Base-by-base conservation (phyloP, 345 rosid species). In the Populus ilicifolia region DNA sequence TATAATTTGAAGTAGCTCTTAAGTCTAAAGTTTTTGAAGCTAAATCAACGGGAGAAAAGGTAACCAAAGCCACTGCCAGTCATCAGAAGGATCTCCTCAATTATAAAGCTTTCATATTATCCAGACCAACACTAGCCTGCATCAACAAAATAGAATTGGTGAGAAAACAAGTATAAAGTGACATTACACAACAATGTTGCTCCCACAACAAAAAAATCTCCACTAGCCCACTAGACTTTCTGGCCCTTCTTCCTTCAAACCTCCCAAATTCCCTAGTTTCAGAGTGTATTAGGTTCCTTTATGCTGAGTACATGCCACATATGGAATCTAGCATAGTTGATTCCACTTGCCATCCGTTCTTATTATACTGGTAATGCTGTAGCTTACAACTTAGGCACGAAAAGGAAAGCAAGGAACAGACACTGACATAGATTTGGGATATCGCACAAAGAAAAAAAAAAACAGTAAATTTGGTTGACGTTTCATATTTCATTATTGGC, bases 121-220 rank as follows among this genome's bases (percentile, higher is more conserved):
- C 98, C 94, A 96, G 75, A 44, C 97, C 99, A 68, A 92, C 92
- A 67, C 82, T 85, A 77, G 93, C 94, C 99, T 93, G 94, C 72
- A 75, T 46, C 76, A 69, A 80, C 30, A 76, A 29, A 78, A 25
- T 71, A 64, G 27, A 43, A 33, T 44, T 3, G 61, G 74, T 75
- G 56, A 84, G 65, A 44, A 27, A 35, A 29, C 2, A 2, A 59
- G 63, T 54, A 44, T 41, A 38, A 44, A 6, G 41, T 52, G 29
- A n/a, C 39, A 59, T 43, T 8, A 33, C 29, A 39, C 33, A 18
- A 23, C 41, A 21, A 56, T 27, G 44, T 4, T 10, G 27, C 39
- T 18, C 8, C 44, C 38, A 46, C 35, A 75, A 18, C 5, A 23
- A 61, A 62, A 56, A 59, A 62, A 66, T 61, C 18, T 16, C 77